These are phyloP conservation scores for Salix brachista DNA, from an alignment of 345 rosid species.

Conservation along the genomic window DNA sequence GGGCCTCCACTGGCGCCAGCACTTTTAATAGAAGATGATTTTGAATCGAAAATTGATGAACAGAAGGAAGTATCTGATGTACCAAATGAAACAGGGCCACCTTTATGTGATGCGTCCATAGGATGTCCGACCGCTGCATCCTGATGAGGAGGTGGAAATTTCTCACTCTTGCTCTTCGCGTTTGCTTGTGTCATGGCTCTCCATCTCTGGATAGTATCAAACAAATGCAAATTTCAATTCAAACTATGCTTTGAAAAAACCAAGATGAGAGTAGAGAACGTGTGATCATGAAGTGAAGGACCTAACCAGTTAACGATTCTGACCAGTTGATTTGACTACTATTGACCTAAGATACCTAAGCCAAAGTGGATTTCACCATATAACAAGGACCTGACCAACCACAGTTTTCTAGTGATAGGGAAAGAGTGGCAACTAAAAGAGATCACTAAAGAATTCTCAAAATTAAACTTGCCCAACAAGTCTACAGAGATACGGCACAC, in stretches of 20 bases:
- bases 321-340: neutral
- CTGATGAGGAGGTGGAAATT: slow-evolving; percentile 90
- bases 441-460: neutral
- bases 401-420: neutral
- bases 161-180: slow-evolving; percentile 87
- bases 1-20: slow-evolving; percentile 33
- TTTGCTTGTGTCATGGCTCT: slow-evolving; percentile 40
- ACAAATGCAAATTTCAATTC: neutral
- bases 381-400: neutral
- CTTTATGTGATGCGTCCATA: slow-evolving; percentile 38
- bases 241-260: neutral
- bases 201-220: slow-evolving; percentile 20
- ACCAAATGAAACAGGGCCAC: slow-evolving; percentile 37
- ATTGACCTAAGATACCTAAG: neutral
- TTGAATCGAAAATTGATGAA: slow-evolving; percentile 31
- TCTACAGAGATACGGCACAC: neutral
- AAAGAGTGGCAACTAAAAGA: neutral
- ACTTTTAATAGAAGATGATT: slow-evolving; percentile 38
- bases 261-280: neutral
- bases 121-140: slow-evolving; percentile 73
- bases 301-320: neutral
- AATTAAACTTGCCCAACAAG: neutral
- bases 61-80: slow-evolving; percentile 36
- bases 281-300: neutral
- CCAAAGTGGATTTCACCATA: neutral